Base-by-base conservation (phyloP, 2,329 filamentous ascomycete genomes). In the Akanthomyces uredinophilus region DNA sequence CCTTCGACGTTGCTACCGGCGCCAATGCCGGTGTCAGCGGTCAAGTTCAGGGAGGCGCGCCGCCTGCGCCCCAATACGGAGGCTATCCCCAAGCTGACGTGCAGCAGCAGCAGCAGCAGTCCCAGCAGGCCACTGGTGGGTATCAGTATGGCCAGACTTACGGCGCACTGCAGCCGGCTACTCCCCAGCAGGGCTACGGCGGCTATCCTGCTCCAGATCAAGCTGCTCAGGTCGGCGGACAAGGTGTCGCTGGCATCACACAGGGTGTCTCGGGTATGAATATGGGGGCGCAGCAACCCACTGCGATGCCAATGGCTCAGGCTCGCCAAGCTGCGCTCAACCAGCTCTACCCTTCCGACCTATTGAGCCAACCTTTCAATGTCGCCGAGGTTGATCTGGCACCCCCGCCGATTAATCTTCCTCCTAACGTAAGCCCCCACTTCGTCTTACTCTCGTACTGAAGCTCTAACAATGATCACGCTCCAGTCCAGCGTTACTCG, bases 331-430 rank as follows among this genome's bases (percentile, higher is more conserved):
- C 78, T 68, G 80, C 78, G 68, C 79, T 96, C 68, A 98, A 97
- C 77, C 91, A 94, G 77, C 85, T 98, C 64, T 94, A 95, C 74
- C 91, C 93, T 20, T 94, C 92, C 49, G 95, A 99, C 73, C 83
- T 99, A 64, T 83, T 96, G 70, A 91, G 89, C 69, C 91, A 96
- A 77, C 93, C 94, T 29, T 96, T 99, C 79, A 94, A 96, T 73
- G 92, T 96, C 68, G 87, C 89, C 55, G 95, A 98, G 79, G 79
- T 99, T 66, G 94, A 98, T 70, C 84, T 93, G 64, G 91, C 93
- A 51, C 95, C 95, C 39, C 95, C 95, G 63, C 89, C 92, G 18
- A 96, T 96, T 70, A 86, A 96, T 68, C 81, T 99, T 47, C 95
- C 95, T 53, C 87, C 92, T 57, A 96, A 96, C 78, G 94, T 97